Evolutionary conservation across 345 rosid species (phyloP).

Genomic region (Brassica carinata): DNA sequence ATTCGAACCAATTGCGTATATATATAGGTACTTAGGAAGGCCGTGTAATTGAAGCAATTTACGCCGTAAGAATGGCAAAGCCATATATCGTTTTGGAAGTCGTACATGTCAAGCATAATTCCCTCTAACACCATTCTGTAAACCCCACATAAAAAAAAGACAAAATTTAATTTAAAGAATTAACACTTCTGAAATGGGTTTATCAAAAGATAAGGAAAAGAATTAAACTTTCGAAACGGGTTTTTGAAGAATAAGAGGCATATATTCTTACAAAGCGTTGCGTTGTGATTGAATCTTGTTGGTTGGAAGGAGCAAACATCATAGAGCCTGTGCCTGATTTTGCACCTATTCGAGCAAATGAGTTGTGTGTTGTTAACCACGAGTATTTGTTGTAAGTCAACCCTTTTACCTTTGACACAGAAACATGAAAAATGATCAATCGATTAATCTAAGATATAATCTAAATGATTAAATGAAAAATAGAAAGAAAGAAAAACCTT

Average conservation of each 20-base stretch:
- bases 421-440: neutral
- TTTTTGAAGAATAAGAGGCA: neutral
- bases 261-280: slow-evolving; percentile 63
- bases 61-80: slow-evolving; percentile 80
- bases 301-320: slow-evolving; percentile 67
- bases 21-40: too few species aligned
- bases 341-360: slow-evolving; percentile 55
- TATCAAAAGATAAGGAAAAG: neutral
- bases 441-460: neutral
- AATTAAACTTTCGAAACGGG: neutral
- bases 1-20: too few species aligned
- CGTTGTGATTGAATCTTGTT: slow-evolving; percentile 73
- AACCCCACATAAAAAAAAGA: neutral
- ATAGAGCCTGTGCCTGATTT: slow-evolving; percentile 62
- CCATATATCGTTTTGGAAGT: slow-evolving; percentile 78
- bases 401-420: slow-evolving; percentile 48
- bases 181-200: neutral
- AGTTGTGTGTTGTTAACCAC: slow-evolving; percentile 93
- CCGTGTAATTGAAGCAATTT: slow-evolving; percentile 53
- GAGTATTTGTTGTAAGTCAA: slow-evolving; percentile 81
- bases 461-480: neutral
- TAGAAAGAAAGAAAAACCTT: slow-evolving; percentile 41
- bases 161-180: neutral
- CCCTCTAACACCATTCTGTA: slow-evolving; percentile 87
- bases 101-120: slow-evolving; percentile 91